These are phyloP conservation scores for Pichia sorboxylosa DNA, from an alignment of 1,139 yeast species.

Conservation along the genomic window DNA sequence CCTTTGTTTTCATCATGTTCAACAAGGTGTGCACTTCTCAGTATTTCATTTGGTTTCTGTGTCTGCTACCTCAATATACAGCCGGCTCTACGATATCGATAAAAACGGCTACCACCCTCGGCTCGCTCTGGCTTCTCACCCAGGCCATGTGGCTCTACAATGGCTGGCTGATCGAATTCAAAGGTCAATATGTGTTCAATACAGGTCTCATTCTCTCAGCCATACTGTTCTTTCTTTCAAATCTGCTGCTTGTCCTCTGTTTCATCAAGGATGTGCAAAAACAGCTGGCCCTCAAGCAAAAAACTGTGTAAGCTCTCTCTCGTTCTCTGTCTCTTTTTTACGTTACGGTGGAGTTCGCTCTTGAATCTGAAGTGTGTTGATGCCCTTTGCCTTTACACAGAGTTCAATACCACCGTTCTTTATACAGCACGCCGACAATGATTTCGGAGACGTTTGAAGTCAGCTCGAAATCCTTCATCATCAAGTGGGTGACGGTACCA, in stretches of 20 bases:
- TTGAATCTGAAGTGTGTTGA: too few species aligned
- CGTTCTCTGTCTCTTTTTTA: too few species aligned
- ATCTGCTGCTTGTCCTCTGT: slow-evolving; percentile 50
- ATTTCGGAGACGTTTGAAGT: slow-evolving; percentile 72
- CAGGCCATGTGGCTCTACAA: slow-evolving; percentile 72
- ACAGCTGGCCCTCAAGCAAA: too few species aligned
- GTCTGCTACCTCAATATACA: slow-evolving; percentile 64
- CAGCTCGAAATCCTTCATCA: slow-evolving; percentile 77
- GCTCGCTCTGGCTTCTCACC: slow-evolving; percentile 48
- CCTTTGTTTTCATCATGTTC: slow-evolving; percentile 79
- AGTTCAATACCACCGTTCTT: too few species aligned
- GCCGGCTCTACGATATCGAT: slow-evolving; percentile 29
- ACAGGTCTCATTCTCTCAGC: slow-evolving; percentile 47
- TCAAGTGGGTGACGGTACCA: slow-evolving; percentile 81
- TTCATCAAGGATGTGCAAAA: slow-evolving; percentile 34
- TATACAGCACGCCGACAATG: too few species aligned
- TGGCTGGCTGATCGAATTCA: slow-evolving; percentile 74
- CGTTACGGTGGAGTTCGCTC: too few species aligned
- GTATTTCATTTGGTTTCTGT: slow-evolving; percentile 87
- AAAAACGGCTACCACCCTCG: slow-evolving; percentile 9
- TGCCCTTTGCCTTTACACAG: too few species aligned
- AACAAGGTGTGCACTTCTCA: slow-evolving; percentile 93
- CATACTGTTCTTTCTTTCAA: slow-evolving; percentile 54
- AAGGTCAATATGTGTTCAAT: slow-evolving; percentile 57
- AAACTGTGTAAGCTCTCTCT: too few species aligned